phyloP scores from a whole-genome alignment of 371 early-diverging fungal species.

The Rhizopus delemar region DNA sequence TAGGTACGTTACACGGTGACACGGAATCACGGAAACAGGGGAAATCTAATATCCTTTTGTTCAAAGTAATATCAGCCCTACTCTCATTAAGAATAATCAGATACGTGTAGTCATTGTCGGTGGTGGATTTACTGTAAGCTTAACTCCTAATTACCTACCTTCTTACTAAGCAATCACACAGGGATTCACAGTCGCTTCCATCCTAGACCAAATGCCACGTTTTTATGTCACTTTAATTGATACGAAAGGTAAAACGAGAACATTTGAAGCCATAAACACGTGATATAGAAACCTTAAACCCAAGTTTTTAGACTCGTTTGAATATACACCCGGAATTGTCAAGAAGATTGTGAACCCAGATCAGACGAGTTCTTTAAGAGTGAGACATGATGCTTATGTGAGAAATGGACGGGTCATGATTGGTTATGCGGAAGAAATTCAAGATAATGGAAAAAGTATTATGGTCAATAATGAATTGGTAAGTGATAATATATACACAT shows the following conservation, averaged over 20 bases:
- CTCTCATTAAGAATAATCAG: slow-evolving; percentile 20
- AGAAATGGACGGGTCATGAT: slow-evolving; percentile 40
- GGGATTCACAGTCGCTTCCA: slow-evolving; percentile 46
- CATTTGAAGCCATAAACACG: neutral
- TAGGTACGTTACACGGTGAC: slow-evolving; percentile 15
- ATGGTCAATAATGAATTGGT: slow-evolving; percentile 31
- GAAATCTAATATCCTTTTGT: neutral
- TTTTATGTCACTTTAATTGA: slow-evolving; percentile 45
- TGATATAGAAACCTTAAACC: neutral
- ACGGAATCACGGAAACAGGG: neutral
- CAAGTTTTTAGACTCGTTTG: slow-evolving; percentile 34
- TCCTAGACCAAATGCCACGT: slow-evolving; percentile 43
- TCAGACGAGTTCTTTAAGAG: slow-evolving; percentile 29
- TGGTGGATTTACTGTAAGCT: slow-evolving; percentile 44
- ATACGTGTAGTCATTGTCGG: slow-evolving; percentile 36
- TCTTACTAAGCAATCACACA: slow-evolving; percentile 8
- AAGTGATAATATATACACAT: slow-evolving; percentile 5
- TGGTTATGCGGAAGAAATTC: slow-evolving; percentile 36
- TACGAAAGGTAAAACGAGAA: slow-evolving; percentile 33
- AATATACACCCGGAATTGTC: slow-evolving; percentile 34
- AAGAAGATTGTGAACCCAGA: slow-evolving; percentile 21
- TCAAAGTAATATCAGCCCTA: slow-evolving; percentile 11
- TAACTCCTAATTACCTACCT: neutral
- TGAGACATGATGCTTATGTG: slow-evolving; percentile 41
- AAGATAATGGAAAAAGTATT: slow-evolving; percentile 25